Percentiles rank a stretch among this genome's conserved stretches.
Conservation (phyloP, 176 grass and related monocot genomes). For the Urochloa ruziziensis region DNA sequence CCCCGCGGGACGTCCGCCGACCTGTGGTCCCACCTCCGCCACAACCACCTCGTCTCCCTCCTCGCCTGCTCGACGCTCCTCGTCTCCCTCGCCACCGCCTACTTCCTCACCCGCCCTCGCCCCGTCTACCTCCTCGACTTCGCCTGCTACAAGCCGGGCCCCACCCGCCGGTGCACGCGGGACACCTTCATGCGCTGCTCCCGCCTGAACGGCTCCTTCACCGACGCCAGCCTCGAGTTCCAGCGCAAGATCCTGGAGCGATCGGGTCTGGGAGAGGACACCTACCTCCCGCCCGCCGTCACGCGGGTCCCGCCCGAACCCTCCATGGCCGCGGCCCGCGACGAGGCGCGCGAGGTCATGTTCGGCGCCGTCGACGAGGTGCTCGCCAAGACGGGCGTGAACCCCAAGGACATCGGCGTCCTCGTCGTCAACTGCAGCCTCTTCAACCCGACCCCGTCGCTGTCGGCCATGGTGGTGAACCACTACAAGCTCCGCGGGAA, state of each 20-base stretch:
- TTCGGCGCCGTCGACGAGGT: constrained; percentile 77
- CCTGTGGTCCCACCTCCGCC: constrained; percentile 64
- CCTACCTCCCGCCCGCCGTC: constrained; percentile 68
- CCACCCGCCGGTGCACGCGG: constrained; percentile 50
- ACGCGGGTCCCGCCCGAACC: constrained; percentile 61
- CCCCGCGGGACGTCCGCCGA: constrained; percentile 48
- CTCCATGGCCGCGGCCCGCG: constrained; percentile 60
- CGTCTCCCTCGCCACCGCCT: constrained; percentile 74
- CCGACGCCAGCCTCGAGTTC: constrained; percentile 65
- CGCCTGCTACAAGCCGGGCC: constrained; percentile 71
- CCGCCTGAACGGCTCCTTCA: constrained; percentile 44
- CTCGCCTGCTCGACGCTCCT: constrained; percentile 72
- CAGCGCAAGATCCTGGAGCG: constrained; percentile 90
- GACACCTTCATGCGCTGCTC: constrained; percentile 73
- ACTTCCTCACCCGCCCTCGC: constrained; percentile 64
- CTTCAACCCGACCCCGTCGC: constrained; percentile 86
- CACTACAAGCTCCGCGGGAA: constrained; percentile 89
- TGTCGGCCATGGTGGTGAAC: constrained; percentile 88
- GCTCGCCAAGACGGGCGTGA: constrained; percentile 62
- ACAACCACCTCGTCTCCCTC: constrained; percentile 69
- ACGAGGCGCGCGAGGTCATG: constrained; percentile 70
- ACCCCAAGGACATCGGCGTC: constrained; percentile 76
- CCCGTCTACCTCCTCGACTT: constrained; percentile 78
- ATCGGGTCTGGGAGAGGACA: constrained; percentile 63
- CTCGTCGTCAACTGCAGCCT: constrained; percentile 87